Percentiles rank a stretch among this genome's conserved stretches.
These are phyloP conservation scores for Exophiala sp. DNA, from an alignment of 2,329 filamentous ascomycete species.

Conservation along the genomic window DNA sequence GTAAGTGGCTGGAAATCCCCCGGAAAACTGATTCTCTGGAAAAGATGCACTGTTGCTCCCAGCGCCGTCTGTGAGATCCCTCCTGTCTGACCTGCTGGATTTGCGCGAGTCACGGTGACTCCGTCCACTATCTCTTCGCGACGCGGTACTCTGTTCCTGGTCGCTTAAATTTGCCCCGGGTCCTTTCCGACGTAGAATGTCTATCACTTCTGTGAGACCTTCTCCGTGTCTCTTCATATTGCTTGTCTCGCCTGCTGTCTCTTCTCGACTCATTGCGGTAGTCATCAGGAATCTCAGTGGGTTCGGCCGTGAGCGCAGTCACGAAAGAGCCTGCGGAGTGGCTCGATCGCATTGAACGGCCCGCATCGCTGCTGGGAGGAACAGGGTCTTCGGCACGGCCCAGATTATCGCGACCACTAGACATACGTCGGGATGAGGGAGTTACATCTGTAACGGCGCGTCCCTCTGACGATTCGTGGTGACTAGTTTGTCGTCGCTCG, in stretches of 20 bases:
- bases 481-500: slow-evolving; percentile 18
- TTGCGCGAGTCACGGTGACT: slow-evolving; percentile 8
- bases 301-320: slow-evolving; percentile 12
- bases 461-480: slow-evolving; percentile 8
- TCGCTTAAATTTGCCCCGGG: slow-evolving; percentile 14
- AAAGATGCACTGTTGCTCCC: slow-evolving; percentile 44
- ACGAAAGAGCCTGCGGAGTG: slow-evolving; percentile 4
- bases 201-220: slow-evolving; percentile 6
- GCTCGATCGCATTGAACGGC: background rate
- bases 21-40: slow-evolving; percentile 52
- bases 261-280: slow-evolving; percentile 1
- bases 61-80: slow-evolving; percentile 17
- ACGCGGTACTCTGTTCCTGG: slow-evolving; percentile 25
- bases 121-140: slow-evolving; percentile 29
- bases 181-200: slow-evolving; percentile 2
- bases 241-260: background rate
- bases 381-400: slow-evolving; percentile 6
- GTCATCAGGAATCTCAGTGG: slow-evolving; percentile 13
- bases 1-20: slow-evolving; percentile 47
- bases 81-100: slow-evolving; percentile 12
- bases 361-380: background rate
- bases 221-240: slow-evolving; percentile 3
- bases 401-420: slow-evolving; percentile 14
- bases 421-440: slow-evolving; percentile 22
- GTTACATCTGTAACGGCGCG: slow-evolving; percentile 13